Evolutionary conservation across 257 asterid species (phyloP).

Genomic region (Mentha longifolia): DNA sequence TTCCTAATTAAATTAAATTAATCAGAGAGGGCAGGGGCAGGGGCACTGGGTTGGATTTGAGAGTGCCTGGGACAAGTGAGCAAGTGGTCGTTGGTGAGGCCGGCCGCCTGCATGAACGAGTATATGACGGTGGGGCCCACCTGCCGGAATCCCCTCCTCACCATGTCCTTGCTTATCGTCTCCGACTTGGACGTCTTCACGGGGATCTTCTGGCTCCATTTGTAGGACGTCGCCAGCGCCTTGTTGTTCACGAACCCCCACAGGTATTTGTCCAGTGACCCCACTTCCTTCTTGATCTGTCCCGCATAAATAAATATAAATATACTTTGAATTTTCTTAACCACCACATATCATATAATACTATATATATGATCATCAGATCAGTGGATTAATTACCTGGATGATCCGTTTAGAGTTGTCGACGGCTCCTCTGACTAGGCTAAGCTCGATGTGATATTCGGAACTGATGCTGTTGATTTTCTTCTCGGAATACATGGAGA

Average conservation of each 20-base stretch:
- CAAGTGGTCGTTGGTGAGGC: slow-evolving; percentile 84
- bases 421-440: slow-evolving; percentile 72
- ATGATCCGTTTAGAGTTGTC: slow-evolving; percentile 73
- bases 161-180: slow-evolving; percentile 86
- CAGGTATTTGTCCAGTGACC: slow-evolving; percentile 63
- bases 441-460: slow-evolving; percentile 58
- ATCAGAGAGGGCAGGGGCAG: background rate
- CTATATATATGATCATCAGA: too few species aligned
- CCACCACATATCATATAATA: too few species aligned
- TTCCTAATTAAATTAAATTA: too few species aligned
- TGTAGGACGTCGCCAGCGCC: slow-evolving; percentile 62
- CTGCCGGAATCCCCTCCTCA: slow-evolving; percentile 70
- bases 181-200: slow-evolving; percentile 90
- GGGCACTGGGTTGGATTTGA: background rate
- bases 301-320: background rate
- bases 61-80: slow-evolving; percentile 70
- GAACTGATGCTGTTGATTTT: slow-evolving; percentile 51
- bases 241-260: slow-evolving; percentile 81
- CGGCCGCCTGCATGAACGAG: slow-evolving; percentile 93
- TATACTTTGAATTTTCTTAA: too few species aligned
- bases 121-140: slow-evolving; percentile 82
- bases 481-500: slow-evolving; percentile 66
- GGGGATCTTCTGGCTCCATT: slow-evolving; percentile 70
- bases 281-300: slow-evolving; percentile 60
- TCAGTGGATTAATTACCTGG: slow-evolving; percentile 53